Percentiles rank a stretch among this genome's conserved stretches.
These are phyloP conservation scores for Geotrichum carabidarum DNA, from an alignment of 1,139 yeast genomes.

Conservation along the genomic window DNA sequence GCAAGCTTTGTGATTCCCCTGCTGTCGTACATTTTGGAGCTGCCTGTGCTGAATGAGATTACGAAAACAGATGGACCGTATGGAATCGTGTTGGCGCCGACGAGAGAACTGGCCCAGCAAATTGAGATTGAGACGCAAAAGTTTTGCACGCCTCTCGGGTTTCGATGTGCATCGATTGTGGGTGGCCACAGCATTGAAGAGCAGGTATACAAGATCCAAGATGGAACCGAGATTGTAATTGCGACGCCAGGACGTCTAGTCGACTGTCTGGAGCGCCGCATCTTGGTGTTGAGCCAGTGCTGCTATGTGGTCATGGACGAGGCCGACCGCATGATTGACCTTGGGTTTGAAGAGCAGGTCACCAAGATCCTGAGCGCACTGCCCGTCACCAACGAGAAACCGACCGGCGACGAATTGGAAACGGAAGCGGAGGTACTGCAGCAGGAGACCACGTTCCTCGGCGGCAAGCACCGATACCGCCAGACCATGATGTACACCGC, in stretches of 20 bases:
- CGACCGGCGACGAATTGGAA: slow-evolving; percentile 21
- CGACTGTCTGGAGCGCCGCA: slow-evolving; percentile 68
- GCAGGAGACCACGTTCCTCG: slow-evolving; percentile 23
- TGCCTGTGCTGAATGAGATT: slow-evolving; percentile 41
- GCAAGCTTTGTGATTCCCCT: slow-evolving; percentile 76
- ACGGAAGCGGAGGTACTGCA: slow-evolving; percentile 2
- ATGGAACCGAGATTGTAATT: slow-evolving; percentile 75
- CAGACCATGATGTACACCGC: slow-evolving; percentile 91
- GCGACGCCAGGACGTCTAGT: slow-evolving; percentile 92
- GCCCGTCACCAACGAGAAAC: slow-evolving; percentile 39
- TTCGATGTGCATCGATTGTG: slow-evolving; percentile 62
- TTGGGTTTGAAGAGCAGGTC: slow-evolving; percentile 86
- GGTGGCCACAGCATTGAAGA: slow-evolving; percentile 89
- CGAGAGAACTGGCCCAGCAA: slow-evolving; percentile 89
- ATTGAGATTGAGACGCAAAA: slow-evolving; percentile 62
- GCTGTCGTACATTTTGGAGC: slow-evolving; percentile 50
- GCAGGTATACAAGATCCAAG: slow-evolving; percentile 53
- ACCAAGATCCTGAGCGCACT: slow-evolving; percentile 50
- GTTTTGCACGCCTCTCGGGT: slow-evolving; percentile 44
- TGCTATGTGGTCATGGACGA: slow-evolving; percentile 78
- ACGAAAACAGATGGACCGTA: slow-evolving; percentile 55
- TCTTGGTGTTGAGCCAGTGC: slow-evolving; percentile 57
- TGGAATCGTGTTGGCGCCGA: slow-evolving; percentile 75
- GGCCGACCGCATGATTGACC: slow-evolving; percentile 91
- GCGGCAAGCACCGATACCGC: slow-evolving; percentile 29